phyloP scores from a whole-genome alignment of 2,329 filamentous ascomycete species.

The Leptodontidium sp. region DNA sequence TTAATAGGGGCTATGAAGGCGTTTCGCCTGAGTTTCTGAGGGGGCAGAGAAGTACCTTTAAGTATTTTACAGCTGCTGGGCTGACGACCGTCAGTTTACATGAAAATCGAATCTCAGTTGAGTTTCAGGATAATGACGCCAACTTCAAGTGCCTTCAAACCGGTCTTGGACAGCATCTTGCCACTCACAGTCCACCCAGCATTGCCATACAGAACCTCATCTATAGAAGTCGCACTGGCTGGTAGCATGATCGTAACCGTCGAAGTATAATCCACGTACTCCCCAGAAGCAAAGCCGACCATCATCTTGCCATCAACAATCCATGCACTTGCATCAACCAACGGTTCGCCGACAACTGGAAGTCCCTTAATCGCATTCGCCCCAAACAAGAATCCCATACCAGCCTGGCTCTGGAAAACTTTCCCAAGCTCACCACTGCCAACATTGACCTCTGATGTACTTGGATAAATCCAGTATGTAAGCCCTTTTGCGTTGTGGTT shows the following conservation, averaged over 20 bases:
- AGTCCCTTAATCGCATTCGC: slow-evolving; percentile 37
- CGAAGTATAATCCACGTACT: slow-evolving; percentile 38
- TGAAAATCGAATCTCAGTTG: slow-evolving; percentile 12
- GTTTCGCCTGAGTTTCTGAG: not conserved
- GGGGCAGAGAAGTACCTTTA: not conserved
- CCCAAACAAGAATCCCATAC: slow-evolving; percentile 50
- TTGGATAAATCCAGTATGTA: slow-evolving; percentile 56
- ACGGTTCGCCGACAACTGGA: slow-evolving; percentile 20
- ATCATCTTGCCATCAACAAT: slow-evolving; percentile 47
- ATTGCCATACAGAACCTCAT: slow-evolving; percentile 38
- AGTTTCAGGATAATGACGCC: slow-evolving; percentile 37
- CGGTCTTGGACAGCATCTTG: slow-evolving; percentile 35
- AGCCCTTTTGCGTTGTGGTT: slow-evolving; percentile 60
- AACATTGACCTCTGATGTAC: slow-evolving; percentile 39
- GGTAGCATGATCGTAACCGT: slow-evolving; percentile 38
- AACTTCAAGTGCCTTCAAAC: slow-evolving; percentile 39
- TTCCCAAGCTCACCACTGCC: slow-evolving; percentile 50
- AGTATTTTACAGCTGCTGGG: too few relatives aligned
- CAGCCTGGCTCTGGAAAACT: slow-evolving; percentile 47
- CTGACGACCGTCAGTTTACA: not conserved
- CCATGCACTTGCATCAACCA: slow-evolving; percentile 53
- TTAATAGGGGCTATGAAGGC: too few relatives aligned
- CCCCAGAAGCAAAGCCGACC: slow-evolving; percentile 50
- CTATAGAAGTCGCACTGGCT: slow-evolving; percentile 14
- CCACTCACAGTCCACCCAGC: slow-evolving; percentile 35